Percentiles rank a stretch among this genome's conserved stretches.
Conservation (phyloP, 2,329 filamentous ascomycete genomes). For the Cytospora leucostoma region DNA sequence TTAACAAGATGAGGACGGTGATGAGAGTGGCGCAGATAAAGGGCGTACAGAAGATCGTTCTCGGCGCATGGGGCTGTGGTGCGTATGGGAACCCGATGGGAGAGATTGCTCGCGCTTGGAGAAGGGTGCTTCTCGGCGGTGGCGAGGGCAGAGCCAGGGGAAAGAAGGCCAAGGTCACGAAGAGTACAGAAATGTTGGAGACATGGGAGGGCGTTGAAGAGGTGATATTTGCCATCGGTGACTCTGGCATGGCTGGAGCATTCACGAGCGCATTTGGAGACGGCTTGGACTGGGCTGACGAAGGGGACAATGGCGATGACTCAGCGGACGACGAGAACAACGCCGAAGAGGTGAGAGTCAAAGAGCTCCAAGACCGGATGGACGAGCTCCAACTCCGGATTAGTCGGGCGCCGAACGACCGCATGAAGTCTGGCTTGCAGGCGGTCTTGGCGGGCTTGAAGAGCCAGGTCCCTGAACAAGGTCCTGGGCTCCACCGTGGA, state of each 20-base stretch:
- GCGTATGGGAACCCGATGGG: slow-evolving; percentile 62
- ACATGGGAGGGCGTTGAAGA: slow-evolving; percentile 50
- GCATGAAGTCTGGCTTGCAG: slow-evolving; percentile 8
- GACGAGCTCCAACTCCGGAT: slow-evolving; percentile 15
- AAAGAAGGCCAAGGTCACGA: slow-evolving; percentile 9
- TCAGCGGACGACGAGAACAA: slow-evolving; percentile 27
- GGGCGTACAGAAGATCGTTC: slow-evolving; percentile 51
- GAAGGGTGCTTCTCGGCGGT: slow-evolving; percentile 42
- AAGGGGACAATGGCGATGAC: slow-evolving; percentile 27
- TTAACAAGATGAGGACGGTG: slow-evolving; percentile 59
- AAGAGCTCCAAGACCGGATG: slow-evolving; percentile 6
- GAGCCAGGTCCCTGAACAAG: slow-evolving; percentile 8
- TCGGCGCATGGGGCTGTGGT: slow-evolving; percentile 67
- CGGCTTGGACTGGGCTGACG: slow-evolving; percentile 38
- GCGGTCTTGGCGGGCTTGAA: slow-evolving; percentile 16
- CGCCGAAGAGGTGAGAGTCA: background rate
- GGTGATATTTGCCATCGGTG: slow-evolving; percentile 60
- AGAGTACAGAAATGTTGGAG: slow-evolving; percentile 23
- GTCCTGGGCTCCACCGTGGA: too few relatives aligned
- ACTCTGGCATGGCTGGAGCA: slow-evolving; percentile 50
- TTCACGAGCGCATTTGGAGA: slow-evolving; percentile 53
- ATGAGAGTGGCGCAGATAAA: slow-evolving; percentile 52
- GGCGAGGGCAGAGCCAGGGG: slow-evolving; percentile 26
- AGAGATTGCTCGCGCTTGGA: slow-evolving; percentile 60
- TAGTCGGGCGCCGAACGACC: slow-evolving; percentile 2